phyloP scores from a whole-genome alignment of 2,329 filamentous ascomycete species.

The Arthrobotrys sphaeroides region DNA sequence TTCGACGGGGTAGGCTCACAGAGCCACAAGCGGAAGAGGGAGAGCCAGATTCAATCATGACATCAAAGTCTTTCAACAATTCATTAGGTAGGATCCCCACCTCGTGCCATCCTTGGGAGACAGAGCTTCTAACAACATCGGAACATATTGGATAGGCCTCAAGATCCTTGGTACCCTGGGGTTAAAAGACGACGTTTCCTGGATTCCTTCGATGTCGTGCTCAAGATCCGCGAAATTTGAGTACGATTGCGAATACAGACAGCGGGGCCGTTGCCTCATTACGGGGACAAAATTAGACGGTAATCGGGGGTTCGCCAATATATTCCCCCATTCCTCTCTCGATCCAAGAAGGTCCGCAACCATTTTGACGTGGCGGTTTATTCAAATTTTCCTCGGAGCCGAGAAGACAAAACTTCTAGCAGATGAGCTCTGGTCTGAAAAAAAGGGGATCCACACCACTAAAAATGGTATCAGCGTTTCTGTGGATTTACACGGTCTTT shows the following conservation, averaged over 20 bases:
- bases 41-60: no score
- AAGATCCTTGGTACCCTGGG: background rate
- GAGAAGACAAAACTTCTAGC: background rate
- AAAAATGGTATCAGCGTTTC: conserved; percentile 18
- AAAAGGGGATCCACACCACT: conserved; percentile 8
- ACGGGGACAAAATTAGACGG: background rate
- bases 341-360: background rate
- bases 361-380: conserved; percentile 22
- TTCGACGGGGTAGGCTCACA: background rate
- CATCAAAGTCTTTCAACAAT: no score
- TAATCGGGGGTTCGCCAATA: background rate
- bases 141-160: background rate
- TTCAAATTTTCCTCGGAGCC: conserved; percentile 18
- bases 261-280: background rate
- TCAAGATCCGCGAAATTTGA: background rate
- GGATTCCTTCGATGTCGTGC: background rate
- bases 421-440: conserved; percentile 13
- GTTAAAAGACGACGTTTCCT: background rate
- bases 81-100: no score
- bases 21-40: no score
- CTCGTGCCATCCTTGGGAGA: no score
- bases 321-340: conserved; percentile 23
- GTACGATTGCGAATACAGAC: background rate
- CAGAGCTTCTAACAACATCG: no score
- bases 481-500: background rate